Conservation (phyloP, 225 moss, liverwort and hornwort species). For the Polytrichum formosum region DNA sequence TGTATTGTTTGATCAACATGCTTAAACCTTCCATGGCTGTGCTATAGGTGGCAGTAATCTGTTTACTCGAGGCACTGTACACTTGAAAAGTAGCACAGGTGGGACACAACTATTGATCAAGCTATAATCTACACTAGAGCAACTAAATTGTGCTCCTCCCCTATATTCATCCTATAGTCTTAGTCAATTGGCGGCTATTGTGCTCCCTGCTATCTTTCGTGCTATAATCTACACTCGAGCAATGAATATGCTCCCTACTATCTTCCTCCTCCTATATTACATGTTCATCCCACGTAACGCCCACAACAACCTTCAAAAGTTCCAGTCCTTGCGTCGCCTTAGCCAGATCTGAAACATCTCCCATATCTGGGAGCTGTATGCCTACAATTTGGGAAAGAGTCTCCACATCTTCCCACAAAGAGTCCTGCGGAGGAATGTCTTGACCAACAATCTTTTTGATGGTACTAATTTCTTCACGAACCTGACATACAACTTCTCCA, state of each 20-base stretch:
- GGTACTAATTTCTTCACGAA: constrained; percentile 22
- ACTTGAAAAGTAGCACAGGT: neutral
- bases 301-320: constrained; percentile 20
- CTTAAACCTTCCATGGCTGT: neutral
- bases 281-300: constrained; percentile 5
- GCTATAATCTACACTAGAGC: constrained; percentile 1
- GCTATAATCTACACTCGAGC: constrained; percentile 7
- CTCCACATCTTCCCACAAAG: constrained; percentile 40
- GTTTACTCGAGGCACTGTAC: neutral
- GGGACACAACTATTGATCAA: neutral
- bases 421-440: constrained; percentile 23
- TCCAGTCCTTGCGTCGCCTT: constrained; percentile 33
- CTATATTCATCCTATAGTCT: neutral
- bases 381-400: constrained; percentile 22
- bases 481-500: constrained; percentile 21
- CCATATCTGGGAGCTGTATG: constrained; percentile 31
- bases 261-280: neutral
- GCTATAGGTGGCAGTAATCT: neutral
- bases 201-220: neutral
- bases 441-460: constrained; percentile 16
- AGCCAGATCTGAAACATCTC: constrained; percentile 30
- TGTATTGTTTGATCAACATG: neutral
- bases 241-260: neutral
- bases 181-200: neutral
- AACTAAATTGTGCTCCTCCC: neutral